Conservation (phyloP, 176 grass and related monocot genomes). For the Aechmea fasciata region DNA sequence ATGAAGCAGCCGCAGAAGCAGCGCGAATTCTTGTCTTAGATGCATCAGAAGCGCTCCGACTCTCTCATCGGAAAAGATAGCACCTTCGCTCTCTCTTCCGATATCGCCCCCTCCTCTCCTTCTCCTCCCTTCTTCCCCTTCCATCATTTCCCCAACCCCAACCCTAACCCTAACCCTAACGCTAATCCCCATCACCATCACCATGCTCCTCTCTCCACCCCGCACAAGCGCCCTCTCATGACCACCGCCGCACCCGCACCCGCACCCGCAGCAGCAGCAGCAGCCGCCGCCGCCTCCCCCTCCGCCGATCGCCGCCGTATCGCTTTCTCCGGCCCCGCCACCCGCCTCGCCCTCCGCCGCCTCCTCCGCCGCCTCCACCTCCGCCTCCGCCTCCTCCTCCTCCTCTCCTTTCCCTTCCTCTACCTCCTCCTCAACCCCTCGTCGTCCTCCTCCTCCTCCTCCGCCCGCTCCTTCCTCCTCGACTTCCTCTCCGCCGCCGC, state of each 20-base stretch:
- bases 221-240: conserved; percentile 22
- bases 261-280: too few species aligned
- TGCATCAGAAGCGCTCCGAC: too few species aligned
- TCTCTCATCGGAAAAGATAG: too few species aligned
- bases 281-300: conserved; percentile 36
- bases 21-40: too few species aligned
- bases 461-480: too few species aligned
- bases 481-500: too few species aligned
- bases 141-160: conserved; percentile 32
- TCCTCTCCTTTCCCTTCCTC: conserved; percentile 48
- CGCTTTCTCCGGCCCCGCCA: conserved; percentile 55
- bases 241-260: conserved; percentile 9
- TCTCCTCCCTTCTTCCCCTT: conserved; percentile 38
- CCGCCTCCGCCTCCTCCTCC: conserved; percentile 24
- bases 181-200: not conserved
- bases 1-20: too few species aligned
- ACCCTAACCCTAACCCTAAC: conserved; percentile 3
- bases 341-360: conserved; percentile 57
- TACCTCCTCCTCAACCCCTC: conserved; percentile 77
- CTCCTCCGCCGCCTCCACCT: conserved; percentile 56
- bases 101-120: conserved; percentile 16
- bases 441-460: conserved; percentile 19
- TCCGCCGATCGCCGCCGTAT: conserved; percentile 42
- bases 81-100: too few species aligned
- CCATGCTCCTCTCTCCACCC: conserved; percentile 18